A percentile compares a stretch with the other conserved stretches of the same genome.
Evolutionary conservation across 225 moss, liverwort and hornwort species (phyloP).

Genomic region (Ulota crispa): DNA sequence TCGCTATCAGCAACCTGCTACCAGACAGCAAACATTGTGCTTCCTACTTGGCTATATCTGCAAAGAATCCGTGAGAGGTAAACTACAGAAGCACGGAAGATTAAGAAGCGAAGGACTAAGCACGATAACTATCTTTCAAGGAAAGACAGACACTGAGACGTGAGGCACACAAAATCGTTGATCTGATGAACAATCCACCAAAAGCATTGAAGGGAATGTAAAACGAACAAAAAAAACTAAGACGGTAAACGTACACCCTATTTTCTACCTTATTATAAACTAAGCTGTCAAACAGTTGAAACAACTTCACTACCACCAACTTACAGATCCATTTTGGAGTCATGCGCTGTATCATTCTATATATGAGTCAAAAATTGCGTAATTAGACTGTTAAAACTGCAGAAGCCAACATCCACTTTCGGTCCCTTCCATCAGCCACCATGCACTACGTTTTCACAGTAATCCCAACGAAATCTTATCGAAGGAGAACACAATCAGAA

Average conservation of each 20-base stretch:
- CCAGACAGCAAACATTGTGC: constrained; percentile 3
- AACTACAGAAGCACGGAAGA: constrained; percentile 6
- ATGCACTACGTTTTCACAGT: constrained; percentile 28
- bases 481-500: constrained; percentile 29
- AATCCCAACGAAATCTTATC: constrained; percentile 22
- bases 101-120: neutral
- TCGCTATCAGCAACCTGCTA: constrained; percentile 20
- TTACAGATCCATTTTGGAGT: constrained; percentile 21
- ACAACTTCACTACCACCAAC: constrained; percentile 18
- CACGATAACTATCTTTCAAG: neutral
- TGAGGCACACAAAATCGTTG: neutral
- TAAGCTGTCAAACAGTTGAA: neutral
- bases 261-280: neutral
- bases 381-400: constrained; percentile 25
- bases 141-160: neutral
- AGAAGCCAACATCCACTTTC: constrained; percentile 29
- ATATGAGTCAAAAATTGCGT: constrained; percentile 34
- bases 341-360: constrained; percentile 25
- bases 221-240: neutral
- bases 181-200: neutral
- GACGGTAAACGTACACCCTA: neutral
- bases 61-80: constrained; percentile 4
- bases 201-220: neutral
- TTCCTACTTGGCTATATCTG: constrained; percentile 9
- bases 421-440: constrained; percentile 31